Conservation (phyloP, 106 monocot genomes). For the Acanthochlamys bracteata region DNA sequence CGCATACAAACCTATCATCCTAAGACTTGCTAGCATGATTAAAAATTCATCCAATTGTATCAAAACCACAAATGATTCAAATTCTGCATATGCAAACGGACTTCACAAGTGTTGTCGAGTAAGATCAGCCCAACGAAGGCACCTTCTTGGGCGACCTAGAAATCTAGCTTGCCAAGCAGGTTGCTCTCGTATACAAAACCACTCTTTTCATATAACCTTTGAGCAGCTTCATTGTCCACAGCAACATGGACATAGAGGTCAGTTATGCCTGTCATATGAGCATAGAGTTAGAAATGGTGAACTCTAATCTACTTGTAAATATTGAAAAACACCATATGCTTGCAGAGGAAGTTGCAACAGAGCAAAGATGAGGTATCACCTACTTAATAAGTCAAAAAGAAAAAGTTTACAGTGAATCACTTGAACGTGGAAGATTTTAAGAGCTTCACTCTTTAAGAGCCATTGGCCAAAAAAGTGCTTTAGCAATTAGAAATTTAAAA, state of each 20-base stretch:
- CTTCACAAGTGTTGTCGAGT: not conserved
- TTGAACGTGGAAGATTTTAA: no score
- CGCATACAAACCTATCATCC: no score
- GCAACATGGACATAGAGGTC: slow-evolving; percentile 97
- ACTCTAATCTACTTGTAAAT: not conserved
- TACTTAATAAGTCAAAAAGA: no score
- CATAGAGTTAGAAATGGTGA: not conserved
- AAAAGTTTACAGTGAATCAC: no score
- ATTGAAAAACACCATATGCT: not conserved
- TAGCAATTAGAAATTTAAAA: no score
- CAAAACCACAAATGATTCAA: no score
- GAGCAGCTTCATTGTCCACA: slow-evolving; percentile 63
- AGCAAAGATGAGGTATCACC: no score
- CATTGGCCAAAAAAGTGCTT: no score
- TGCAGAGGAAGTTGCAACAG: not conserved
- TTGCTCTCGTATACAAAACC: slow-evolving; percentile 80
- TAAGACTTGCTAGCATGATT: no score
- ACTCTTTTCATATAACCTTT: slow-evolving; percentile 63
- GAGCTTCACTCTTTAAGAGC: no score
- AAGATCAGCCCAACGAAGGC: slow-evolving; percentile 40
- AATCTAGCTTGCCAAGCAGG: slow-evolving; percentile 91
- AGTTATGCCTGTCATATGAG: slow-evolving; percentile 56
- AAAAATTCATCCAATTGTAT: no score
- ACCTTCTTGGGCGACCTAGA: slow-evolving; percentile 60
- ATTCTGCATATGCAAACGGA: not conserved